A percentile compares a stretch with the other conserved stretches of the same genome.
These are phyloP conservation scores for Hyparrhenia diplandra DNA, from an alignment of 176 grass and related monocot species.

Conservation along the genomic window DNA sequence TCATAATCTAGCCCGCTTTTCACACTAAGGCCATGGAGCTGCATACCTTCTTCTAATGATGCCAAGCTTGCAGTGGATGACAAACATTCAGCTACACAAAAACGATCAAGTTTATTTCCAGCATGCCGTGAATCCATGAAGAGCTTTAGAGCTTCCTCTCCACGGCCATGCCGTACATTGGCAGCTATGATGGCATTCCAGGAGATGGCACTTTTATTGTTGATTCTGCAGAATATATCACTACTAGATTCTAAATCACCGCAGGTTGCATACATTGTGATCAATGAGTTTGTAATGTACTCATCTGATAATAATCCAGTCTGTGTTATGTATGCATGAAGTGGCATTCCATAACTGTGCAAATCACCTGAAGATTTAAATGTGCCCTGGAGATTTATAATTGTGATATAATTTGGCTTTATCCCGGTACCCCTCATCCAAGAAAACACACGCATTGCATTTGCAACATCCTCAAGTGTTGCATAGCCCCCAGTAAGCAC, in stretches of 20 bases:
- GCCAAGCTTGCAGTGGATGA: slow-evolving; percentile 68
- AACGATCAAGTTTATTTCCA: slow-evolving; percentile 61
- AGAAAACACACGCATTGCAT: slow-evolving; percentile 50
- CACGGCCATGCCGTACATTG: slow-evolving; percentile 58
- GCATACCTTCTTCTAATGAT: slow-evolving; percentile 88
- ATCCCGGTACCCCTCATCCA: slow-evolving; percentile 59
- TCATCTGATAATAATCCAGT: slow-evolving; percentile 65
- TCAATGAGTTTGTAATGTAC: slow-evolving; percentile 70
- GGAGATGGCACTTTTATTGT: slow-evolving; percentile 50
- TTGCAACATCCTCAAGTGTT: slow-evolving; percentile 31
- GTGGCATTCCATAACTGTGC: slow-evolving; percentile 43
- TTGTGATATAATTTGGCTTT: slow-evolving; percentile 67
- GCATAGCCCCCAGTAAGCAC: slow-evolving; percentile 64
- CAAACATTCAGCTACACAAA: slow-evolving; percentile 71
- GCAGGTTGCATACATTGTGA: slow-evolving; percentile 89
- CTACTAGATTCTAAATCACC: slow-evolving; percentile 64
- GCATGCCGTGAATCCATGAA: slow-evolving; percentile 50
- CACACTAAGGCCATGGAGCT: slow-evolving; percentile 64
- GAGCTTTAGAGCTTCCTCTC: slow-evolving; percentile 77
- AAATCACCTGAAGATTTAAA: slow-evolving; percentile 39
- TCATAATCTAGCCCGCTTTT: slow-evolving; percentile 65
- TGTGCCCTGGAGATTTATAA: slow-evolving; percentile 68
- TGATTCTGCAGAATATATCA: slow-evolving; percentile 52
- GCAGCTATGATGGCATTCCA: slow-evolving; percentile 83
- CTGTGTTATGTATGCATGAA: slow-evolving; percentile 64